Evolutionary conservation across 2,329 filamentous ascomycete genomes (phyloP), one percentile per base, ranked within the genome.

Genomic region (Trichoderma citrinoviride): DNA sequence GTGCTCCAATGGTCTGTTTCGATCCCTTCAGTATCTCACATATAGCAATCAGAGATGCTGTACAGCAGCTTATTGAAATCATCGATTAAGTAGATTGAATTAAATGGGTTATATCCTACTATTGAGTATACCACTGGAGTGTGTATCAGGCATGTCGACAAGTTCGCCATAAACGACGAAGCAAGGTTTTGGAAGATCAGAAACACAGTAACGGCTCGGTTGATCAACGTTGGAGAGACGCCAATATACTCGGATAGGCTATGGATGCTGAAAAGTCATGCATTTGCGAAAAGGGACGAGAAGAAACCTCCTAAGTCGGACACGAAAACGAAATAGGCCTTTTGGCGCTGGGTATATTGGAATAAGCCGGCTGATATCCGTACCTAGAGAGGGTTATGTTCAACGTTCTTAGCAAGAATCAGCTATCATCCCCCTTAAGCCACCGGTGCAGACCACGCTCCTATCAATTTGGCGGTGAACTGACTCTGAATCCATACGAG

Each of bases 301-400:
- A 65, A 61, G n/a, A 65, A 65, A 17, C 63, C 63, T 17, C 63
- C 63, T 41, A 65, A 17, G 23, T 25, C 19, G 47, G 63, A 65
- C 63, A 65, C 61, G 2, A 61, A 61, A 37, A 65, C 63, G 40
- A 65, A 61, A 19, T 61, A 65, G 14, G 21, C 23, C 49, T 65
- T 65, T 41, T 65, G 63, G 5, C 56, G 56, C 37, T 21, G 33
- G 15, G 63, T 61, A 57, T 61, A 61, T 37, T 61, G 10, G 63
- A 65, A 57, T 65, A 65, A 12, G n/a, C 27, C 12, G 52, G 33
- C 21, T 17, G 33, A 37, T 37, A 37, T 37, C 33, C 33, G 6
- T 6, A n/a, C n/a, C n/a, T n/a, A n/a, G n/a, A n/a, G n/a, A n/a
- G n/a, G n/a, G n/a, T n/a, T n/a, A n/a, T n/a, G n/a, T n/a, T n/a